Evolutionary conservation across 148 eudicot species (phyloP).

Genomic region (Vaccinium vitisidaea): DNA sequence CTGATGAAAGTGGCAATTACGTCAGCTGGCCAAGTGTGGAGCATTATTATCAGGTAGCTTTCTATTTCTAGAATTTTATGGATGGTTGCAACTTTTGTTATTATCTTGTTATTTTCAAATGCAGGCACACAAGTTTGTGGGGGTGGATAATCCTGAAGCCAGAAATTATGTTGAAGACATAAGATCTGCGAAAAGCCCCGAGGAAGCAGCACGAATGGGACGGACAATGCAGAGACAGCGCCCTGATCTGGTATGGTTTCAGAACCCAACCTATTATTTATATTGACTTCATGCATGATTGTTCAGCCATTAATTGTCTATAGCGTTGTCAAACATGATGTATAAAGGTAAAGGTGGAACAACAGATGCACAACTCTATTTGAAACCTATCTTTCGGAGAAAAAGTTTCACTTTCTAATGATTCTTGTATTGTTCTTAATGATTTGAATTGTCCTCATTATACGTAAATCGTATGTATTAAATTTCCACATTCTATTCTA

Average conservation of each 20-base stretch:
- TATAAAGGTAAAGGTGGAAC: neutral
- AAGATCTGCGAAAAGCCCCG: slow-evolving; percentile 80
- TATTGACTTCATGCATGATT: neutral
- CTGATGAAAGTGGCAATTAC: slow-evolving; percentile 59
- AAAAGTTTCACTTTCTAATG: no score
- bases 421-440: neutral
- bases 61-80: neutral
- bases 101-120: neutral
- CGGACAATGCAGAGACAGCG: slow-evolving; percentile 73
- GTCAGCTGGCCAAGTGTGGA: slow-evolving; percentile 88
- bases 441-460: neutral
- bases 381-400: neutral
- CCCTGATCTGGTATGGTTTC: slow-evolving; percentile 72
- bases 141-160: slow-evolving; percentile 65
- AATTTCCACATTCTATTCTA: neutral
- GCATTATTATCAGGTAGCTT: slow-evolving; percentile 88
- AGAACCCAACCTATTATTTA: neutral
- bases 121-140: slow-evolving; percentile 89
- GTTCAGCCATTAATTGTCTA: neutral
- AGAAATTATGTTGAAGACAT: slow-evolving; percentile 59
- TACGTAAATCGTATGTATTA: neutral
- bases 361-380: neutral
- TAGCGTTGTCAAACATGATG: neutral
- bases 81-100: neutral
- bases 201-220: slow-evolving; percentile 96